phyloP scores from a whole-genome alignment of 345 rosid species.

The Heritiera littoralis region DNA sequence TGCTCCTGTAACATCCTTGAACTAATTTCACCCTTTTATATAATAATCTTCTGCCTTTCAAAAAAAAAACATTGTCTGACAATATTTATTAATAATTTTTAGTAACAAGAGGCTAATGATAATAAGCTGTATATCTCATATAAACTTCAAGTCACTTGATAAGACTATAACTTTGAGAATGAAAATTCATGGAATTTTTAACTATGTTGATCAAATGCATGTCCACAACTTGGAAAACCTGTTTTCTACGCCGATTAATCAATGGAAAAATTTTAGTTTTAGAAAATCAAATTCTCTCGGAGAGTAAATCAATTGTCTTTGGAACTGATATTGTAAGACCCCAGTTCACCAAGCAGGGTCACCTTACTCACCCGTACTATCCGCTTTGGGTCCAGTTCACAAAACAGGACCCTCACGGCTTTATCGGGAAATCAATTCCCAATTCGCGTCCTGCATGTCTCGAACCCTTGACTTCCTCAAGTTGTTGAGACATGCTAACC shows the following conservation, averaged over 20 bases:
- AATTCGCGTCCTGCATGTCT: no score
- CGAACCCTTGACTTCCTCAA: no score
- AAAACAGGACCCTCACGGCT: no score
- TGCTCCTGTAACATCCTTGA: no score
- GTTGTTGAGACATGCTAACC: no score
- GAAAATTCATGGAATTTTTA: background rate
- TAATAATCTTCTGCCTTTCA: no score
- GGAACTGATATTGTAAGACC: background rate
- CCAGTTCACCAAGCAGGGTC: no score
- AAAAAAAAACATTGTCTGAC: background rate
- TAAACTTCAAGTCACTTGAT: background rate
- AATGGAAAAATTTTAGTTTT: background rate
- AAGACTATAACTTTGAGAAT: background rate
- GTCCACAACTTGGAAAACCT: constrained; percentile 1
- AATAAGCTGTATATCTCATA: background rate
- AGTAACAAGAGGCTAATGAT: background rate
- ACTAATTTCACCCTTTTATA: no score
- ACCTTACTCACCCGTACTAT: no score
- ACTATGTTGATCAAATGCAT: background rate
- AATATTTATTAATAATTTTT: background rate
- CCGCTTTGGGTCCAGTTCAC: no score
- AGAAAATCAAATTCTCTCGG: background rate
- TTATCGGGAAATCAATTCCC: no score
- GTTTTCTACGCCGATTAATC: background rate
- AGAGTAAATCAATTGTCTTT: background rate